A percentile compares a stretch with the other conserved stretches of the same genome.
phyloP scores from a whole-genome alignment of 1,139 yeast genomes.

The Saccharomyces hybrid region DNA sequence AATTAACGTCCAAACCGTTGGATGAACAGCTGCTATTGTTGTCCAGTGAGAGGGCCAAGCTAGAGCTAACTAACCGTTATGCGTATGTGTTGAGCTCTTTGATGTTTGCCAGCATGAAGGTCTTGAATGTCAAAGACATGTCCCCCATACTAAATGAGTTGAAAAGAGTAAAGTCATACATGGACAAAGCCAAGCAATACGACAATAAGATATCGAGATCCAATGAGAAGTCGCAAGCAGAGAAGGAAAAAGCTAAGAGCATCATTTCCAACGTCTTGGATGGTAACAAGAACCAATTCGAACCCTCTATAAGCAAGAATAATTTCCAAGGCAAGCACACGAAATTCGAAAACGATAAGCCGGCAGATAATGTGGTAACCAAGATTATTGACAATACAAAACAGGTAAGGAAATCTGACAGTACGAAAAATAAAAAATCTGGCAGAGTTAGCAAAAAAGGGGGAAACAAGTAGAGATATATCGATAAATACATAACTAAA shows the following conservation, averaged over 20 bases:
- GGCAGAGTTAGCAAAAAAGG: neutral
- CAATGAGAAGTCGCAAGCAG: slow-evolving; percentile 6
- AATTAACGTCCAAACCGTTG: slow-evolving; percentile 19
- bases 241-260: slow-evolving; percentile 15
- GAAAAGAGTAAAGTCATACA: slow-evolving; percentile 60
- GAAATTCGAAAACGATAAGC: slow-evolving; percentile 37
- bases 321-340: slow-evolving; percentile 57
- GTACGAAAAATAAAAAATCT: neutral
- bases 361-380: neutral
- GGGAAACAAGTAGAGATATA: neutral
- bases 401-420: neutral
- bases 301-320: slow-evolving; percentile 53
- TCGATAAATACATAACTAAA: neutral
- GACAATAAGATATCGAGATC: slow-evolving; percentile 28
- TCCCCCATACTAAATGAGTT: slow-evolving; percentile 61
- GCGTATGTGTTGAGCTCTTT: slow-evolving; percentile 28
- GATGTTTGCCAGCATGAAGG: slow-evolving; percentile 27
- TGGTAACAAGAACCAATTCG: slow-evolving; percentile 12
- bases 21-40: slow-evolving; percentile 23
- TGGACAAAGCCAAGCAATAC: slow-evolving; percentile 50
- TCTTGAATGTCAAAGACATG: slow-evolving; percentile 22
- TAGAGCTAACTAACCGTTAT: slow-evolving; percentile 23
- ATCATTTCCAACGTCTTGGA: slow-evolving; percentile 12
- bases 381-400: neutral
- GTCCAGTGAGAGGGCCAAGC: slow-evolving; percentile 17